These are phyloP conservation scores for Colletotrichum scovillei DNA, from an alignment of 2,329 filamentous ascomycete species.

Conservation along the genomic window DNA sequence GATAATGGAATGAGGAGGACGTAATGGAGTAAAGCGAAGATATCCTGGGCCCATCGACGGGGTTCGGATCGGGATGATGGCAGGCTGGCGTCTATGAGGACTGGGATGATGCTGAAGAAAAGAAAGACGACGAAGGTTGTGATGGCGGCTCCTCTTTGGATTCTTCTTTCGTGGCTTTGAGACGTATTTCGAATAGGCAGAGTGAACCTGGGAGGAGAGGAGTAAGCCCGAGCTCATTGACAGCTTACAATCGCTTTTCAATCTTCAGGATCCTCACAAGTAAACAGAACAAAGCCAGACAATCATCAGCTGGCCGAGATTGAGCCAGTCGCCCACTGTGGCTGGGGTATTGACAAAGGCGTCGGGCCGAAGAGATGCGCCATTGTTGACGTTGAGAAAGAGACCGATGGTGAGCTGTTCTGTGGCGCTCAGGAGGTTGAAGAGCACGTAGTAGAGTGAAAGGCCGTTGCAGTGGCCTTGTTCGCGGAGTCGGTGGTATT, in stretches of 20 bases:
- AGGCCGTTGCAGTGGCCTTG: constrained; percentile 16
- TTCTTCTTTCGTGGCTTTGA: no score
- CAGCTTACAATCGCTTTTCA: neutral
- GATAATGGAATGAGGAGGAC: neutral
- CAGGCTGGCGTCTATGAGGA: neutral
- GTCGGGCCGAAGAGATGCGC: neutral
- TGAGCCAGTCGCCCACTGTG: constrained; percentile 23
- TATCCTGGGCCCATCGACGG: neutral
- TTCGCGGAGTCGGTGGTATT: constrained; percentile 14
- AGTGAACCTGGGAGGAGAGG: neutral
- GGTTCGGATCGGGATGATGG: neutral
- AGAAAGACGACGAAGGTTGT: neutral
- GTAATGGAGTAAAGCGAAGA: neutral
- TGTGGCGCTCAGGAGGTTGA: constrained; percentile 11
- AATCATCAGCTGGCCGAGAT: constrained; percentile 9
- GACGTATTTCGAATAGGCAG: neutral
- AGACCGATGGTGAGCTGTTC: constrained; percentile 14
- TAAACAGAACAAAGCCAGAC: constrained; percentile 6
- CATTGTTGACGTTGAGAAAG: constrained; percentile 12
- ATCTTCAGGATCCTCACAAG: neutral
- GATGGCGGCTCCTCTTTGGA: neutral
- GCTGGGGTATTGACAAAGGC: constrained; percentile 22
- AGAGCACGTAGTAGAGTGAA: constrained; percentile 10
- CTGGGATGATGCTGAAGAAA: neutral
- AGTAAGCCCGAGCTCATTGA: neutral